These are phyloP conservation scores for Carallia pectinifolia DNA, from an alignment of 345 rosid species.

Conservation along the genomic window DNA sequence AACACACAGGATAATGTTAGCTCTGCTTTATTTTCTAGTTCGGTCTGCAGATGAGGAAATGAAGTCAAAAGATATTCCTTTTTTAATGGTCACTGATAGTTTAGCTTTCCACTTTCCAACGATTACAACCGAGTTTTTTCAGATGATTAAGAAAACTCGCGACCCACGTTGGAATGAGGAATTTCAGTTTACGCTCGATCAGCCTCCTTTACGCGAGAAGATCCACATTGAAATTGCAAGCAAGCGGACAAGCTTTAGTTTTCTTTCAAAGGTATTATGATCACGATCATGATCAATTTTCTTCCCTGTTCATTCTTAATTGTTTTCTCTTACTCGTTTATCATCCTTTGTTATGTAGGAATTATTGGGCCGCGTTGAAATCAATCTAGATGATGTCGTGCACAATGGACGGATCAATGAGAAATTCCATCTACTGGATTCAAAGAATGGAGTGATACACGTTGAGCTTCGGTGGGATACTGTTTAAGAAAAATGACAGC, in stretches of 20 bases:
- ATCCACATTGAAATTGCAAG: constrained; percentile 59
- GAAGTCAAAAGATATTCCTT: no score
- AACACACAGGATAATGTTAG: background rate
- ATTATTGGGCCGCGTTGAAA: constrained; percentile 64
- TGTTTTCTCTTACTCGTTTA: background rate
- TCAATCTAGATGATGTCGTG: constrained; percentile 71
- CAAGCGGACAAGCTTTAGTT: constrained; percentile 50
- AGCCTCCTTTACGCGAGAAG: constrained; percentile 60
- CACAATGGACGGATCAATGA: constrained; percentile 75
- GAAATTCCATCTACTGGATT: constrained; percentile 71
- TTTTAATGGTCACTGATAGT: no score
- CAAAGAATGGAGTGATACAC: constrained; percentile 69
- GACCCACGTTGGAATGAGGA: constrained; percentile 74
- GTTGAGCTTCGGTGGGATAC: constrained; percentile 73
- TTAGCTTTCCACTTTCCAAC: background rate
- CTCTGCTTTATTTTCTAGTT: background rate
- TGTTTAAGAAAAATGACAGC: constrained; percentile 25
- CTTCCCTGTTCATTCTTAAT: background rate
- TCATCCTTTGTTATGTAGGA: constrained; percentile 40
- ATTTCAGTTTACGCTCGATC: constrained; percentile 60
- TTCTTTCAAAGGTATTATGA: constrained; percentile 53
- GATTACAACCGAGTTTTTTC: constrained; percentile 11
- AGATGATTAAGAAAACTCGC: constrained; percentile 56
- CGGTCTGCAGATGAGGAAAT: background rate
- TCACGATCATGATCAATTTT: background rate